These are phyloP conservation scores for Diversispora epigaea DNA, from an alignment of 192 early-diverging fungal species.

Conservation along the genomic window DNA sequence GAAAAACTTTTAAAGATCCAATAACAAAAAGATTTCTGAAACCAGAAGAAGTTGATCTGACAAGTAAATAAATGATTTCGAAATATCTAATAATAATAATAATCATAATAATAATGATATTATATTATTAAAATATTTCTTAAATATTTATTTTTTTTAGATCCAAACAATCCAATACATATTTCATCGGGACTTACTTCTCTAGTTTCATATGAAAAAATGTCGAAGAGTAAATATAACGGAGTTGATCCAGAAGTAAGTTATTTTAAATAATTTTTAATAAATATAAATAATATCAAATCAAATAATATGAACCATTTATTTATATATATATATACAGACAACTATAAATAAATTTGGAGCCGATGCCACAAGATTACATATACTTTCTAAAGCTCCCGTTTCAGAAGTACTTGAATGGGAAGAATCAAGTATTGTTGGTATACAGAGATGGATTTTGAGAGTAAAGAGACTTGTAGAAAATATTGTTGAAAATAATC, in stretches of 20 bases:
- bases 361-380: conserved; percentile 80
- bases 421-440: conserved; percentile 88
- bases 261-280: conserved; percentile 1
- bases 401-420: conserved; percentile 87
- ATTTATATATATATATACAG: conserved; percentile 29
- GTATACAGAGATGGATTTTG: conserved; percentile 85
- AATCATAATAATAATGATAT: background rate
- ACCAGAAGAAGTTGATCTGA: conserved; percentile 67
- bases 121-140: background rate
- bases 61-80: conserved; percentile 35
- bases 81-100: background rate
- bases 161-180: conserved; percentile 53
- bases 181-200: conserved; percentile 60
- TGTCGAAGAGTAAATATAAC: conserved; percentile 97
- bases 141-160: conserved; percentile 25
- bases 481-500: conserved; percentile 17
- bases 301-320: background rate
- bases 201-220: conserved; percentile 79
- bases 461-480: conserved; percentile 62
- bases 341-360: conserved; percentile 64
- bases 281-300: too few species aligned
- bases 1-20: conserved; percentile 78
- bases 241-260: conserved; percentile 80
- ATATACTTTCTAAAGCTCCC: conserved; percentile 85
- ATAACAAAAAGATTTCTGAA: conserved; percentile 71